Conservation (phyloP, 2,329 filamentous ascomycete species). For the Biscogniauxia sp. region DNA sequence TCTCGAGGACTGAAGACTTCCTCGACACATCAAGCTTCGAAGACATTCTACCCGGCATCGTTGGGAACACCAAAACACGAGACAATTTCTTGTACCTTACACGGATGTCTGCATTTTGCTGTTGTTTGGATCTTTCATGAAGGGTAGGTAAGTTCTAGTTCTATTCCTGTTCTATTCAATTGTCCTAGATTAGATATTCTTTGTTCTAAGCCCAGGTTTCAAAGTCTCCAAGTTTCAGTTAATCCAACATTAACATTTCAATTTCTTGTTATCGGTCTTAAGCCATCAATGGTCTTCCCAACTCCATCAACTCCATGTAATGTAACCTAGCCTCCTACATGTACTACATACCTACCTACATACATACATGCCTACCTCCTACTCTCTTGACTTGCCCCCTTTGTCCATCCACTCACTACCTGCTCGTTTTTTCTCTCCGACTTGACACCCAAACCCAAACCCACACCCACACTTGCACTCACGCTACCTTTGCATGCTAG, state of each 20-base stretch:
- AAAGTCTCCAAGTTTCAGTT: not conserved
- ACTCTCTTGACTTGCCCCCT: not conserved
- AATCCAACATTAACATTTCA: not conserved
- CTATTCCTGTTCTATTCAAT: not conserved
- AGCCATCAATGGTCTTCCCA: not conserved
- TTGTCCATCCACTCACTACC: not conserved
- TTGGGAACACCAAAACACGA: not conserved
- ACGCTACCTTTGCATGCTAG: not conserved
- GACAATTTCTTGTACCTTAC: not conserved
- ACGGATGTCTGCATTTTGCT: not conserved
- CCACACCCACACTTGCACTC: too few relatives aligned
- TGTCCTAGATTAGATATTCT: not conserved
- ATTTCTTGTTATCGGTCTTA: not conserved
- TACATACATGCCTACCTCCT: too few relatives aligned
- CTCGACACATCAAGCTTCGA: not conserved
- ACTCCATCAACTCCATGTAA: not conserved
- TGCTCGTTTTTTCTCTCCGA: too few relatives aligned
- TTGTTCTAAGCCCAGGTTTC: not conserved
- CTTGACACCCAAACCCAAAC: too few relatives aligned
- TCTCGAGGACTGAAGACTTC: too few relatives aligned
- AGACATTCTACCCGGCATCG: not conserved
- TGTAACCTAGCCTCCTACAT: not conserved
- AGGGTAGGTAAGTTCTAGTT: not conserved
- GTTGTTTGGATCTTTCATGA: not conserved
- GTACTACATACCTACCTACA: too few relatives aligned